Conservation (phyloP, 2,329 filamentous ascomycete species). For the Ascochyta viciae-villosae region DNA sequence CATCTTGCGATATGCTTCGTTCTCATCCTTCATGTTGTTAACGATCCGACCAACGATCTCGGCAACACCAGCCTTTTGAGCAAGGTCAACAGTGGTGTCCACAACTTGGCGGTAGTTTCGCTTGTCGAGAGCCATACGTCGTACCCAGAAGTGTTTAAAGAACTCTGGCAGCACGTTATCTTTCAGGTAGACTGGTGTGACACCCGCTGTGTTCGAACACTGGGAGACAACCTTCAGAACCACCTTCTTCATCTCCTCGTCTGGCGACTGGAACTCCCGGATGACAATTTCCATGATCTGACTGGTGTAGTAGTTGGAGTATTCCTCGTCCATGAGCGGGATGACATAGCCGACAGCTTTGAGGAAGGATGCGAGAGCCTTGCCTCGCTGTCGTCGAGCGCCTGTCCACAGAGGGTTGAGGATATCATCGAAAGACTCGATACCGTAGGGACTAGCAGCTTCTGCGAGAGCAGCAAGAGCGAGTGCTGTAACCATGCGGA, state of each 20-base stretch:
- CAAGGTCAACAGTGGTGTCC: slow-evolving; percentile 95
- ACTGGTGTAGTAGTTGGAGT: slow-evolving; percentile 97
- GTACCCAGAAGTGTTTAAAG: slow-evolving; percentile 98
- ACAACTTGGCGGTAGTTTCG: slow-evolving; percentile 98
- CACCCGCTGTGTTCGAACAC: slow-evolving; percentile 91
- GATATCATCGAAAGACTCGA: slow-evolving; percentile 98
- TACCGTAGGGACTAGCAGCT: slow-evolving; percentile 97
- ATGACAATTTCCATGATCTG: slow-evolving; percentile 99
- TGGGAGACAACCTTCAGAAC: slow-evolving; percentile 97
- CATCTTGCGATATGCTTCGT: slow-evolving; percentile 98
- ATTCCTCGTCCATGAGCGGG: slow-evolving; percentile 98
- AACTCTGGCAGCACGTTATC: slow-evolving; percentile 95
- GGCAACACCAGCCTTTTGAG: slow-evolving; percentile 95
- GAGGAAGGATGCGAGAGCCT: slow-evolving; percentile 92
- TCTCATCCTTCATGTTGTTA: slow-evolving; percentile 96
- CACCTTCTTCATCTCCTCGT: slow-evolving; percentile 99
- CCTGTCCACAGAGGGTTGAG: slow-evolving; percentile 97
- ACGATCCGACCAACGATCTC: slow-evolving; percentile 95
- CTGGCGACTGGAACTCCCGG: slow-evolving; percentile 93
- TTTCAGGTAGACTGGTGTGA: slow-evolving; percentile 92
- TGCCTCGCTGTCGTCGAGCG: slow-evolving; percentile 93
- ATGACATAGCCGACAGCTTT: slow-evolving; percentile 99
- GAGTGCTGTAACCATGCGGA: slow-evolving; percentile 92
- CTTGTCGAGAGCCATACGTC: slow-evolving; percentile 95
- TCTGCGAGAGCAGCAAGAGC: slow-evolving; percentile 95